Percentiles rank a stretch among this genome's conserved stretches.
phyloP scores from a whole-genome alignment of 768 basidiomycete genomes.

The Strobilomyces confusus region DNA sequence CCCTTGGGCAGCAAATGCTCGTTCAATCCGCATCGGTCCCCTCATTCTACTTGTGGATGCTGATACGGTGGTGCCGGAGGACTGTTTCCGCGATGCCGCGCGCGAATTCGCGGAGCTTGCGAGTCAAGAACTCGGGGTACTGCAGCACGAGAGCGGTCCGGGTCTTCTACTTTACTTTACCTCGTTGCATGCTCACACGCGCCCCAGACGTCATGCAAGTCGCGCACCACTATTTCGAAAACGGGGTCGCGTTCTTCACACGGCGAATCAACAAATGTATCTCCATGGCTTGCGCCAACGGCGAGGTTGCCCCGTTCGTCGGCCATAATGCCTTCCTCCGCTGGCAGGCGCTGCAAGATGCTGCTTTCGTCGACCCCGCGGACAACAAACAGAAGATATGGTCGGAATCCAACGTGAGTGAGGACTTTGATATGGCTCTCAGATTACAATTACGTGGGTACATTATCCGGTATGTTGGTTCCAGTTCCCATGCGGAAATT shows the following conservation, averaged over 20 bases:
- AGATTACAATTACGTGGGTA: conserved; percentile 60
- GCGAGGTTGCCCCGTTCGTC: conserved; percentile 74
- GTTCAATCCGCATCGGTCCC: conserved; percentile 70
- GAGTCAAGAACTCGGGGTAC: conserved; percentile 60
- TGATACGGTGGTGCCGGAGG: conserved; percentile 86
- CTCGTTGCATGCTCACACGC: conserved; percentile 2
- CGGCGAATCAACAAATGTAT: conserved; percentile 82
- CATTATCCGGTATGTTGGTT: conserved; percentile 49
- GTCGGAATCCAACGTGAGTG: conserved; percentile 64
- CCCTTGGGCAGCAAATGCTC: conserved; percentile 75
- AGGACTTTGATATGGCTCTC: conserved; percentile 69
- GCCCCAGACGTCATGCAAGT: conserved; percentile 84
- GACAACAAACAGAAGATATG: conserved; percentile 65
- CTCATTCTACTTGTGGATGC: conserved; percentile 83
- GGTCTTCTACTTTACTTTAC: conserved; percentile 29
- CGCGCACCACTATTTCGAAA: conserved; percentile 86
- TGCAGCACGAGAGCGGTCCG: conserved; percentile 83
- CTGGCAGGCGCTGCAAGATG: conserved; percentile 87
- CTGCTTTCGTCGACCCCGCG: conserved; percentile 58
- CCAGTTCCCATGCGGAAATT: not conserved
- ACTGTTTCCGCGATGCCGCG: conserved; percentile 88
- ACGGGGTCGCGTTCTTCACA: conserved; percentile 86
- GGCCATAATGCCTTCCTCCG: conserved; percentile 88
- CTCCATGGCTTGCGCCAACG: conserved; percentile 75
- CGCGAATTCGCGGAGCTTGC: conserved; percentile 80